A percentile compares a stretch with the other conserved stretches of the same genome.
phyloP scores from a whole-genome alignment of 2,329 filamentous ascomycete species.

The Drechslerella dactyloides region DNA sequence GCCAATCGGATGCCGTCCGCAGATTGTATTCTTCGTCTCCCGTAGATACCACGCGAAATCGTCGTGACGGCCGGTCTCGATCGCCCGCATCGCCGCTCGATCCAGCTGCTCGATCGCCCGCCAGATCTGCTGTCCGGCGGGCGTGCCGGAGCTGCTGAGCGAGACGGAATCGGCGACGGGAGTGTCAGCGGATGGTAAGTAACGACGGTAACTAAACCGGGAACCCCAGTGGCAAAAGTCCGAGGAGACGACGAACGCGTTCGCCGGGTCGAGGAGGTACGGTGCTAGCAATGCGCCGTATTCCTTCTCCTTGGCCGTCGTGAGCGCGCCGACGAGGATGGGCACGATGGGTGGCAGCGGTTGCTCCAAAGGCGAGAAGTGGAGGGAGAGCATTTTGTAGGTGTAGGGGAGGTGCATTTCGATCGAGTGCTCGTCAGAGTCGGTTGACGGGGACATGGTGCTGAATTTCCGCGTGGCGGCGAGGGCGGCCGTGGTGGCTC shows the following conservation, averaged over 20 bases:
- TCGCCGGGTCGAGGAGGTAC: slow-evolving; percentile 76
- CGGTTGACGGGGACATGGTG: slow-evolving; percentile 69
- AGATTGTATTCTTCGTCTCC: slow-evolving; percentile 86
- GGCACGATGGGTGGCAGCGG: slow-evolving; percentile 72
- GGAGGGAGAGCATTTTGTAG: slow-evolving; percentile 73
- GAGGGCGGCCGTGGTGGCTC: slow-evolving; percentile 61
- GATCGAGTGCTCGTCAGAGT: slow-evolving; percentile 86
- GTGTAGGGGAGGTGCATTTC: slow-evolving; percentile 98
- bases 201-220: slow-evolving; percentile 83
- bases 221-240: slow-evolving; percentile 97
- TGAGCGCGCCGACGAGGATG: slow-evolving; percentile 81
- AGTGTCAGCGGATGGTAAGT: slow-evolving; percentile 65
- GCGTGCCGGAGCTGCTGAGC: slow-evolving; percentile 55
- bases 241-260: slow-evolving; percentile 85
- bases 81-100: slow-evolving; percentile 79
- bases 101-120: slow-evolving; percentile 85
- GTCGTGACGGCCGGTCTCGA: slow-evolving; percentile 75
- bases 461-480: slow-evolving; percentile 65
- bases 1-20: slow-evolving; percentile 91
- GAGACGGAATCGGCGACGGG: slow-evolving; percentile 56
- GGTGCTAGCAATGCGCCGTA: slow-evolving; percentile 76
- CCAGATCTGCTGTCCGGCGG: slow-evolving; percentile 66
- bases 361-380: slow-evolving; percentile 57
- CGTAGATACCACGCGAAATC: slow-evolving; percentile 72
- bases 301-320: slow-evolving; percentile 68